These are phyloP conservation scores for Phoma sp. DNA, from an alignment of 2,329 filamentous ascomycete genomes.

Conservation along the genomic window DNA sequence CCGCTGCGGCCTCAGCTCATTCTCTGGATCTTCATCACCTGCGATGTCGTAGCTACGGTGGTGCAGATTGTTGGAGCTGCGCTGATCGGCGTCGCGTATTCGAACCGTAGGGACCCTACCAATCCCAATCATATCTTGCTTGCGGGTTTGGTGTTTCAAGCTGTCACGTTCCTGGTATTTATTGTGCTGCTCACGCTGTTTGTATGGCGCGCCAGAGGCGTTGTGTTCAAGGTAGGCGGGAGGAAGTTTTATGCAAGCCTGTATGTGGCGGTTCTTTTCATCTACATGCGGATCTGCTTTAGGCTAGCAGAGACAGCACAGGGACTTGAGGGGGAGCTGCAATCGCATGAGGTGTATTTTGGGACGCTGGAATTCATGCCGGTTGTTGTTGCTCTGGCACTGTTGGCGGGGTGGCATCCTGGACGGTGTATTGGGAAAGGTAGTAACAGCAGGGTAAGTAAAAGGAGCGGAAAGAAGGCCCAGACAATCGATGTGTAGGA, in stretches of 20 bases:
- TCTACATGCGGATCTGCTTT: slow-evolving; percentile 62
- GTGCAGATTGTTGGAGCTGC: slow-evolving; percentile 62
- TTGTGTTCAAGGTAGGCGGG: slow-evolving; percentile 38
- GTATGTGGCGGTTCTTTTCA: slow-evolving; percentile 53
- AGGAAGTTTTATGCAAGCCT: slow-evolving; percentile 53
- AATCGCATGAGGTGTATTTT: slow-evolving; percentile 60
- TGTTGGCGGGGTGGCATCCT: slow-evolving; percentile 56
- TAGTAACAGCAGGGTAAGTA: background rate
- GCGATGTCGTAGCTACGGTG: slow-evolving; percentile 61
- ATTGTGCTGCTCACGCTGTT: slow-evolving; percentile 49
- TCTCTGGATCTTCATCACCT: slow-evolving; percentile 61
- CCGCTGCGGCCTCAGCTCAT: slow-evolving; percentile 56
- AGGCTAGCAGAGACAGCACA: slow-evolving; percentile 61
- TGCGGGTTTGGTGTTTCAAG: slow-evolving; percentile 61
- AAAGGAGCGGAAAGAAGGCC: background rate
- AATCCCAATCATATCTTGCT: slow-evolving; percentile 62
- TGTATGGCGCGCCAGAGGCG: slow-evolving; percentile 50
- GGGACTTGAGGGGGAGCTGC: slow-evolving; percentile 55
- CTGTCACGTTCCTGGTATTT: slow-evolving; percentile 58
- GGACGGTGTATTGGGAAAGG: slow-evolving; percentile 44
- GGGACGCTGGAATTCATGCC: slow-evolving; percentile 62
- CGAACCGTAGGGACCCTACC: slow-evolving; percentile 57
- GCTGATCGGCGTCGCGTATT: slow-evolving; percentile 58
- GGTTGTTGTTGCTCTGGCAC: slow-evolving; percentile 56
- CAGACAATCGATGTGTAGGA: background rate